Conservation (phyloP, 108 stramenopile genomes). For the Pelagomonas calceolata region DNA sequence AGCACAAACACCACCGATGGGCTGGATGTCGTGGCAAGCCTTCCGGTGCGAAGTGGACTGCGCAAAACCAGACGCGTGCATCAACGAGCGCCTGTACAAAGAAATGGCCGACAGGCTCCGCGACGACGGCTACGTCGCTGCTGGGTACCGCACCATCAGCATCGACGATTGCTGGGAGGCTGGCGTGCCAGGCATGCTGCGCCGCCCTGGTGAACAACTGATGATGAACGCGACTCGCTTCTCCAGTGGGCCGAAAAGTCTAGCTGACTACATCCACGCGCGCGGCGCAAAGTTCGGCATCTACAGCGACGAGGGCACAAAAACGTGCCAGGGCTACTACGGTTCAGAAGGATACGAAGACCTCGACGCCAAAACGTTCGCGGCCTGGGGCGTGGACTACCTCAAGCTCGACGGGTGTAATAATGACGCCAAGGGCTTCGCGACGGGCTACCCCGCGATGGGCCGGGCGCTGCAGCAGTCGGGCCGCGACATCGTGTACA, state of each 20-base stretch:
- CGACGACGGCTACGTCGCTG: conserved; percentile 17
- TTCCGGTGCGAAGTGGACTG: no score
- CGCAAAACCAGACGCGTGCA: neutral
- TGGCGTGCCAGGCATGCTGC: conserved; percentile 14
- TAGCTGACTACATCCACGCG: conserved; percentile 40
- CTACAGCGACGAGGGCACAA: conserved; percentile 36
- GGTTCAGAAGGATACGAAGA: conserved; percentile 17
- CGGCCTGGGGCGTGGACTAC: conserved; percentile 30
- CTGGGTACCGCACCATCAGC: conserved; percentile 47
- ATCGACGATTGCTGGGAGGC: conserved; percentile 54
- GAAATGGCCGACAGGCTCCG: conserved; percentile 17
- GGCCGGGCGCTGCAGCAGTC: neutral
- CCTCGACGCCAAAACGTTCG: conserved; percentile 19
- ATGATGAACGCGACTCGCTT: conserved; percentile 23
- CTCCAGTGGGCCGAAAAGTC: conserved; percentile 36
- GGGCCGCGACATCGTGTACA: conserved; percentile 2
- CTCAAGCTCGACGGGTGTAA: conserved; percentile 31
- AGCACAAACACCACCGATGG: no score
- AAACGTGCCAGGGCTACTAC: conserved; percentile 36
- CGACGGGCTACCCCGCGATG: conserved; percentile 2
- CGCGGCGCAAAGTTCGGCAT: conserved; percentile 47
- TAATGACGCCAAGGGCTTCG: conserved; percentile 3
- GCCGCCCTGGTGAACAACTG: conserved; percentile 19
- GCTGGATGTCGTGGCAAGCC: no score
- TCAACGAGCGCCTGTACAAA: conserved; percentile 9